Conservation (phyloP, 192 early-diverging fungal genomes). For the Backusella morwellensis region DNA sequence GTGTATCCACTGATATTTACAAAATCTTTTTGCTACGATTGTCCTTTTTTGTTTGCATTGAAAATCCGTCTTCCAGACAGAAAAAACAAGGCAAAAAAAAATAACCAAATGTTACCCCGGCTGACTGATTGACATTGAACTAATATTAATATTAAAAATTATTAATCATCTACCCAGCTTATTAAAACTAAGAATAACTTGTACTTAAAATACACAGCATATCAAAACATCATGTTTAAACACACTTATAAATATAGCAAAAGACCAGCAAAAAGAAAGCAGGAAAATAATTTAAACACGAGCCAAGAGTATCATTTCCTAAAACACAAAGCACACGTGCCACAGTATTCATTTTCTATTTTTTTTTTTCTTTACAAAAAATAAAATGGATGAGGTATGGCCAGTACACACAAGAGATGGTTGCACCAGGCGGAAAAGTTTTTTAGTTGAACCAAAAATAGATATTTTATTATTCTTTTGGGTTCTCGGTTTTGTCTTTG, state of each 20-base stretch:
- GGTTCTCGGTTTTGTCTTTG: background rate
- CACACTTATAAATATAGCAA: background rate
- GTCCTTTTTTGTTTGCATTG: background rate
- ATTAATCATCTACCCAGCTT: background rate
- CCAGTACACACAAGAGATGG: background rate
- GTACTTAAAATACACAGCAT: background rate
- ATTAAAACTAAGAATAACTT: background rate
- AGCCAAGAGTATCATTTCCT: background rate
- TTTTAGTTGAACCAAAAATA: conserved; percentile 4
- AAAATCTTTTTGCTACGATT: background rate
- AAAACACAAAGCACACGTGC: background rate
- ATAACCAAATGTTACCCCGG: background rate
- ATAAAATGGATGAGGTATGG: background rate
- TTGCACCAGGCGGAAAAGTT: background rate
- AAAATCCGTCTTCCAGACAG: background rate
- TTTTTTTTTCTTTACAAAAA: conserved; percentile 7
- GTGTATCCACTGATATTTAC: background rate
- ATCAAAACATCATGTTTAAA: background rate
- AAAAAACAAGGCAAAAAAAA: background rate
- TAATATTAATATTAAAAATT: background rate
- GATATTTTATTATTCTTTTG: conserved; percentile 7
- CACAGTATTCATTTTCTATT: background rate
- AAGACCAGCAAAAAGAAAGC: background rate
- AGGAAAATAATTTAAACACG: background rate
- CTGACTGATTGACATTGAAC: background rate